Conservation (phyloP, 2,329 filamentous ascomycete species). For the Diaporthe vaccinii region DNA sequence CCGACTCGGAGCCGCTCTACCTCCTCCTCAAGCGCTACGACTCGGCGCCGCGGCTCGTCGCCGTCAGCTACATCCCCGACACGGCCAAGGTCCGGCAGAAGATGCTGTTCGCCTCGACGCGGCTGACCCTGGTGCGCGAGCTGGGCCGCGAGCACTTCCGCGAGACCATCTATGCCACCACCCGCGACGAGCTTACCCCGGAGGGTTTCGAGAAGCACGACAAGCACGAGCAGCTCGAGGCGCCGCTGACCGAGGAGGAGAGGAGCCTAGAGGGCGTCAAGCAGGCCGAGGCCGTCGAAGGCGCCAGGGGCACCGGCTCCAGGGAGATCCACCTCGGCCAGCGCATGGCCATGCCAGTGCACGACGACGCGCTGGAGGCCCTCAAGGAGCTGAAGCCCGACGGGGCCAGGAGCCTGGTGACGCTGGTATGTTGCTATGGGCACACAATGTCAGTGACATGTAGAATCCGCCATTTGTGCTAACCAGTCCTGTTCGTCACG, state of each 20-base stretch:
- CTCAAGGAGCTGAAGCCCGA: slow-evolving; percentile 70
- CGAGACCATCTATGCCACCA: slow-evolving; percentile 81
- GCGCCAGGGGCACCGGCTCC: slow-evolving; percentile 71
- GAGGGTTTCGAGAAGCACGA: slow-evolving; percentile 81
- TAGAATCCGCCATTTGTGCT: background rate
- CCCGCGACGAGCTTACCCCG: slow-evolving; percentile 75
- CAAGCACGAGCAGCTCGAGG: slow-evolving; percentile 72
- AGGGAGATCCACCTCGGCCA: slow-evolving; percentile 72
- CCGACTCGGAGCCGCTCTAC: slow-evolving; percentile 78
- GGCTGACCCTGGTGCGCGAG: slow-evolving; percentile 81
- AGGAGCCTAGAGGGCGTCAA: slow-evolving; percentile 96
- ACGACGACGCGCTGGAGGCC: slow-evolving; percentile 74
- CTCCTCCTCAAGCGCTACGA: slow-evolving; percentile 79
- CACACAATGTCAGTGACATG: too few species aligned
- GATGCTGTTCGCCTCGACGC: slow-evolving; percentile 86
- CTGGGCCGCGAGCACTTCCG: slow-evolving; percentile 84
- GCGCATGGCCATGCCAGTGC: slow-evolving; percentile 69
- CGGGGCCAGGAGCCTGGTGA: slow-evolving; percentile 67
- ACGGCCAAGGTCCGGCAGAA: slow-evolving; percentile 84
- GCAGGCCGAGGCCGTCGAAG: slow-evolving; percentile 92
- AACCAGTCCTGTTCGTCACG: slow-evolving; percentile 27
- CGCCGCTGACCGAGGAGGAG: slow-evolving; percentile 87
- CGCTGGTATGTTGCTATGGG: slow-evolving; percentile 74
- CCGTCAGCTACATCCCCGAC: slow-evolving; percentile 85
- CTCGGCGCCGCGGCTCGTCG: slow-evolving; percentile 70